phyloP scores from a whole-genome alignment of 441 rosid genomes.

The Populus hybrid region DNA sequence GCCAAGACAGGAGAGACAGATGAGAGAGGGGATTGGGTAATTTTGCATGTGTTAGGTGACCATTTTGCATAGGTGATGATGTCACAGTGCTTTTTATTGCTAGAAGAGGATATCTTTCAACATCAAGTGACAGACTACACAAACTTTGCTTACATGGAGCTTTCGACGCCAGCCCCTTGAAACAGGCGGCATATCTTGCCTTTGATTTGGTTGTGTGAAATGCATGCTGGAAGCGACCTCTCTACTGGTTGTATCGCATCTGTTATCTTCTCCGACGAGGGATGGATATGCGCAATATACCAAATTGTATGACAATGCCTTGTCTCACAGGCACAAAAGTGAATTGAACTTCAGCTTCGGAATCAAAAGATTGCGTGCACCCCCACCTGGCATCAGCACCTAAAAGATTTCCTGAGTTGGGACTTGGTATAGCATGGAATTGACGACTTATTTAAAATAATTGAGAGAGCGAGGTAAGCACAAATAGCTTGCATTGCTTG shows the following conservation, averaged over 20 bases:
- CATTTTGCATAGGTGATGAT: not conserved
- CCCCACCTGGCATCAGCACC: too few relatives aligned
- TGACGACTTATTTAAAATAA: not conserved
- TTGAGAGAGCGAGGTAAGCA: not conserved
- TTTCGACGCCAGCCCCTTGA: not conserved
- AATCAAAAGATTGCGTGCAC: not conserved
- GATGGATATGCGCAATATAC: not conserved
- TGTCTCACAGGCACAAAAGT: not conserved
- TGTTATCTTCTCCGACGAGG: not conserved
- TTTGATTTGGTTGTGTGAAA: not conserved
- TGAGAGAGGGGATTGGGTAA: conserved; percentile 5
- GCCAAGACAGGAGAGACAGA: conserved; percentile 13
- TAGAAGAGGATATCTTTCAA: not conserved
- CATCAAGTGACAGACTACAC: too few relatives aligned
- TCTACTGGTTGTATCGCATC: not conserved
- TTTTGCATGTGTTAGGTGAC: not conserved
- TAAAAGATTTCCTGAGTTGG: too few relatives aligned
- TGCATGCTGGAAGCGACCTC: not conserved
- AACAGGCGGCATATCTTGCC: not conserved
- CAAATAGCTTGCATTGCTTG: not conserved
- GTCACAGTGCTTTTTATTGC: not conserved
- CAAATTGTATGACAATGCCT: not conserved
- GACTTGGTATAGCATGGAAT: too few relatives aligned
- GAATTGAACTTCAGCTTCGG: not conserved
- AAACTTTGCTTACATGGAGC: not conserved